Percentiles rank a stretch among this genome's conserved stretches.
Conservation (phyloP, 164 flowering plant species). For the Nelumbo lutea region DNA sequence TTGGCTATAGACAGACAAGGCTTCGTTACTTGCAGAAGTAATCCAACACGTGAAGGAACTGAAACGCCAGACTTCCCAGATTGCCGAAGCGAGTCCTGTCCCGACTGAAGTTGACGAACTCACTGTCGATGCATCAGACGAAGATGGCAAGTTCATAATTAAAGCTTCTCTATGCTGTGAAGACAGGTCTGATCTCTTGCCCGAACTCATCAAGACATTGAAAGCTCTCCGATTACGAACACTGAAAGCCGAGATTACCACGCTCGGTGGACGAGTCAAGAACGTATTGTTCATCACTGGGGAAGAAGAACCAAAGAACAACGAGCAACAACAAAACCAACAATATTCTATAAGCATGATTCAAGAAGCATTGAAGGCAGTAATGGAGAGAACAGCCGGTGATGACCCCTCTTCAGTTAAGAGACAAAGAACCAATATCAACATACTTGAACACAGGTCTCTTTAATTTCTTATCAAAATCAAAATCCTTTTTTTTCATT, state of each 20-base stretch:
- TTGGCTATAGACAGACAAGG: conserved; percentile 81
- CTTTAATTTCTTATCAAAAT: conserved; percentile 18
- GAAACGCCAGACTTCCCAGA: conserved; percentile 74
- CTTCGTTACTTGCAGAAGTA: conserved; percentile 94
- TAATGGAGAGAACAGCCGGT: conserved; percentile 59
- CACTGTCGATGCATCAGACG: conserved; percentile 61
- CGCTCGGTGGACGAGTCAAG: conserved; percentile 82
- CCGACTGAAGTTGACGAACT: conserved; percentile 88
- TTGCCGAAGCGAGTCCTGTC: conserved; percentile 66
- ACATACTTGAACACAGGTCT: conserved; percentile 50
- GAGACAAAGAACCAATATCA: conserved; percentile 65
- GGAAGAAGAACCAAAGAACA: conserved; percentile 34
- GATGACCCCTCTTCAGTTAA: conserved; percentile 66
- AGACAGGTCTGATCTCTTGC: conserved; percentile 79
- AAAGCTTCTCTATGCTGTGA: conserved; percentile 93
- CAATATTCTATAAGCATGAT: conserved; percentile 48
- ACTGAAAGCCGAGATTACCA: conserved; percentile 86
- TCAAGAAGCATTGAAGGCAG: conserved; percentile 72
- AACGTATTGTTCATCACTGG: conserved; percentile 69
- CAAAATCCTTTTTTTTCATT: background rate
- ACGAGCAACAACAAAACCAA: conserved; percentile 22
- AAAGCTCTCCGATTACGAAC: conserved; percentile 70
- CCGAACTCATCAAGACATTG: conserved; percentile 79
- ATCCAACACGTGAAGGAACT: conserved; percentile 94
- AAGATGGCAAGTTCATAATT: conserved; percentile 65